These are phyloP conservation scores for Tagetes patula DNA, from an alignment of 129 eudicot species.

Conservation along the genomic window DNA sequence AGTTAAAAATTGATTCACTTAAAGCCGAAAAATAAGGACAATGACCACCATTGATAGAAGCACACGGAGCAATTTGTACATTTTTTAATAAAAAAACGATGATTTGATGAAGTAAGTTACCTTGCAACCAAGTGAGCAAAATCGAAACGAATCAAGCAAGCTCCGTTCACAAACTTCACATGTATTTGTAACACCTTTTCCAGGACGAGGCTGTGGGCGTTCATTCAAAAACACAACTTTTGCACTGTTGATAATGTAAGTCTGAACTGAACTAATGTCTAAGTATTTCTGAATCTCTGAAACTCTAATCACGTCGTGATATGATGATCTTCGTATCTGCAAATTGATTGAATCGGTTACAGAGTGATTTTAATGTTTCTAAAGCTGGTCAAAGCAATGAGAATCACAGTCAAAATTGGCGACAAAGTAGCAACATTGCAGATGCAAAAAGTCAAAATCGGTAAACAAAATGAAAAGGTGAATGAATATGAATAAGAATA, in stretches of 20 bases:
- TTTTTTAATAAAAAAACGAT: not conserved
- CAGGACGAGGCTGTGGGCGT: constrained; percentile 92
- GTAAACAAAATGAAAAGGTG: not conserved
- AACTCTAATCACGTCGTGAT: constrained; percentile 90
- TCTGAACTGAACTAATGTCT: constrained; percentile 70
- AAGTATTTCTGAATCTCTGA: constrained; percentile 70
- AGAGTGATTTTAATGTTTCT: not conserved
- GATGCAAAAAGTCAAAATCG: not conserved
- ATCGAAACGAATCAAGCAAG: constrained; percentile 78
- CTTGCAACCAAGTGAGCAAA: constrained; percentile 97
- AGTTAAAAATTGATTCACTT: not conserved
- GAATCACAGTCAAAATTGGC: not conserved
- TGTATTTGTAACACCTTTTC: constrained; percentile 86
- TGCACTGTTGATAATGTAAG: constrained; percentile 45
- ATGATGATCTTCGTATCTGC: constrained; percentile 49
- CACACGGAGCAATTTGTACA: not conserved
- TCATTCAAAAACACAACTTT: constrained; percentile 45
- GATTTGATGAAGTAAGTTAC: constrained; percentile 30
- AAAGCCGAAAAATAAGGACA: not conserved
- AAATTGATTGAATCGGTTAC: not conserved
- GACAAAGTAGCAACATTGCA: not conserved
- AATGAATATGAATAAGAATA: not conserved
- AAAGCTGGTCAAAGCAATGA: constrained; percentile 12
- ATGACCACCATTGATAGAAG: constrained; percentile 9
- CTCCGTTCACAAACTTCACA: constrained; percentile 88